Conservation (phyloP, 139 green algal genomes). For the Coccomyxa sp. region DNA sequence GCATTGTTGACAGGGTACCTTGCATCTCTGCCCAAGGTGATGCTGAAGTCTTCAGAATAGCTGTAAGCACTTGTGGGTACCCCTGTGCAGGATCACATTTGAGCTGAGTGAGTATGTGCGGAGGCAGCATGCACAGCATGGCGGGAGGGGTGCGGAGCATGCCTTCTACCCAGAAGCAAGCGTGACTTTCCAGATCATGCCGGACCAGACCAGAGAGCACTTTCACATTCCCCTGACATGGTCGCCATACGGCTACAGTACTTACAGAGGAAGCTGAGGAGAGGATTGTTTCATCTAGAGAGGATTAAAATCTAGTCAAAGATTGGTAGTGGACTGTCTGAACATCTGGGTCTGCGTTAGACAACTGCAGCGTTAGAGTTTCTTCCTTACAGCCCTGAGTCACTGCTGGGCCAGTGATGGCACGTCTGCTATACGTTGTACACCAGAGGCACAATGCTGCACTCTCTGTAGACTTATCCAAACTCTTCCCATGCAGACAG, state of each 20-base stretch:
- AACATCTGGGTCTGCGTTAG: too few relatives aligned
- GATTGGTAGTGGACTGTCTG: too few relatives aligned
- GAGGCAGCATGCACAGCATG: neutral
- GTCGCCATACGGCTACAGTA: slow-evolving; percentile 90
- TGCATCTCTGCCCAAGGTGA: neutral
- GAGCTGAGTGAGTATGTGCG: slow-evolving; percentile 58
- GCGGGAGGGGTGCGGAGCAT: neutral
- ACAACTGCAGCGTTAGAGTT: too few relatives aligned
- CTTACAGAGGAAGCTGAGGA: slow-evolving; percentile 85
- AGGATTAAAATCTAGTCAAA: too few relatives aligned
- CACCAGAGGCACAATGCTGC: too few relatives aligned
- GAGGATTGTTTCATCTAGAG: too few relatives aligned
- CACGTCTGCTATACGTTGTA: too few relatives aligned
- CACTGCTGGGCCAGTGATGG: too few relatives aligned
- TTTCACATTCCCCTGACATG: slow-evolving; percentile 95
- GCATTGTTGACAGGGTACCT: neutral
- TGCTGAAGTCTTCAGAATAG: neutral
- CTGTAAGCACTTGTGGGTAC: neutral
- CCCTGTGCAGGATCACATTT: slow-evolving; percentile 61
- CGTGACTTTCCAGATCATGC: neutral
- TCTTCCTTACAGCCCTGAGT: too few relatives aligned
- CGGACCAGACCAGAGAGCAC: slow-evolving; percentile 50
- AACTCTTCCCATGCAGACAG: too few relatives aligned
- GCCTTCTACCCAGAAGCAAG: neutral
- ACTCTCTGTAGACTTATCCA: too few relatives aligned